Evolutionary conservation across 2,329 filamentous ascomycete genomes (phyloP), one percentile per base, ranked within the genome.

Genomic region (Geosmithia flava): DNA sequence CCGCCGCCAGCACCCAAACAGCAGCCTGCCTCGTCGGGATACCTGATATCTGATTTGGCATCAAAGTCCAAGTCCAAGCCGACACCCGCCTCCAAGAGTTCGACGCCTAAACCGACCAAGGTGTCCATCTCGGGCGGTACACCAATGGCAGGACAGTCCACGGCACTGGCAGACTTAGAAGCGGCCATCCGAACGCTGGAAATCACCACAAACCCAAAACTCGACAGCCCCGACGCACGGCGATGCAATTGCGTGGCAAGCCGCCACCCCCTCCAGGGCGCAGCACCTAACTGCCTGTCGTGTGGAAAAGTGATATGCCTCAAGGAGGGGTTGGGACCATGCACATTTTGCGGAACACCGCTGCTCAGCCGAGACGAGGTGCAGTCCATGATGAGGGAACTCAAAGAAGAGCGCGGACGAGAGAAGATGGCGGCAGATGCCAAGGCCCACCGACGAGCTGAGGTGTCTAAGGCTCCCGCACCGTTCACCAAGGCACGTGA

Each of bases 291-390:
- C 62, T 98, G 93, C 61, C 69, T 94, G 16, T 83, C 77, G 43
- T 98, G 93, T 58, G 93, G 93, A 50, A 97, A 97, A 62, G 88
- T 98, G 13, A 83, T 97, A 48, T 98, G 93, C 62, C 80, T 95
- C 20, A 90, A 93, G 58, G 90, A 98, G 65, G 93, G 93, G 0
- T 73, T 97, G 1, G 91, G 91, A 0, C 91, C 91, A 0, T 98
- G 93, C 63, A 96, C 91, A 0, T 96, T 87, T 59, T 98, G 93
- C 67, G 81, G 81, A 0, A 73, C 76, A 0, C 80, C 87, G 0
- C 70, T 98, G 0, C 69, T 98, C 7, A 82, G 75, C 29, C 62
- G 78, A 0, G 68, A 76, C 3, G 89, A 97, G 48, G 79, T 95
- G 10, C 84, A 94, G 57, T 80, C 77, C 33, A 95, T 98, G 79